phyloP scores from a whole-genome alignment of 495 filamentous ascomycete genomes.

The Neurospora africana region DNA sequence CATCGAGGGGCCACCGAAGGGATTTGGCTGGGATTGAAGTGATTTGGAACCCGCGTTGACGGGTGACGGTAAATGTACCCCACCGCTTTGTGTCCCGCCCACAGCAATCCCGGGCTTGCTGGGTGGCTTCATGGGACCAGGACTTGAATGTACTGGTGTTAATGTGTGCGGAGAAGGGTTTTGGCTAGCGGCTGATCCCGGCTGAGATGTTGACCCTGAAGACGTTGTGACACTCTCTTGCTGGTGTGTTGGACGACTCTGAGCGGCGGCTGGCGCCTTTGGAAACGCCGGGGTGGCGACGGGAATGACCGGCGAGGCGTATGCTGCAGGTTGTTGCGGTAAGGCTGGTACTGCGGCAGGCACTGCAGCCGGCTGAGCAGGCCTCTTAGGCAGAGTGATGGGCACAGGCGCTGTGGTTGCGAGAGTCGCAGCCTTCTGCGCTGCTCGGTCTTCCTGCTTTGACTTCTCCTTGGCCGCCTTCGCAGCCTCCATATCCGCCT shows the following conservation, averaged over 20 bases:
- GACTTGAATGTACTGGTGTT: slow-evolving; percentile 46
- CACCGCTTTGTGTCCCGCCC: slow-evolving; percentile 3
- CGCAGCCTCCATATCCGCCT: slow-evolving; percentile 15
- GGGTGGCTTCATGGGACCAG: slow-evolving; percentile 40
- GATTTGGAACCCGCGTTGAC: slow-evolving; percentile 21
- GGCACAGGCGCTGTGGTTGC: slow-evolving; percentile 25
- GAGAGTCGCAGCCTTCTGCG: slow-evolving; percentile 29
- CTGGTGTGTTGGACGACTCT: slow-evolving; percentile 66
- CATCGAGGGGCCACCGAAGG: slow-evolving; percentile 25
- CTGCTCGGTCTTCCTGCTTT: slow-evolving; percentile 36
- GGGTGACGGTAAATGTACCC: slow-evolving; percentile 9
- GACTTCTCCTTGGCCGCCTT: slow-evolving; percentile 42
- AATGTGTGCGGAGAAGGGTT: slow-evolving; percentile 54
- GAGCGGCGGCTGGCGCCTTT: slow-evolving; percentile 70
- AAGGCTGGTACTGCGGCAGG: slow-evolving; percentile 43
- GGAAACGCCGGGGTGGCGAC: slow-evolving; percentile 72
- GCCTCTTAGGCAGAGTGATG: slow-evolving; percentile 40
- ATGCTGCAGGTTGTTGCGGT: slow-evolving; percentile 31
- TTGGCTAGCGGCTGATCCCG: slow-evolving; percentile 44
- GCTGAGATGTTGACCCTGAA: slow-evolving; percentile 46
- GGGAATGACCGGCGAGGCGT: slow-evolving; percentile 68
- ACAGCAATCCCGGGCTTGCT: slow-evolving; percentile 24
- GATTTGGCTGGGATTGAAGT: slow-evolving; percentile 29
- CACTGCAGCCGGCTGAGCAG: slow-evolving; percentile 35
- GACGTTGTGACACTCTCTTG: slow-evolving; percentile 63